Percentiles rank a stretch among this genome's conserved stretches.
phyloP scores from a whole-genome alignment of 2,329 filamentous ascomycete genomes.

The Trichophyton mentagrophytes region DNA sequence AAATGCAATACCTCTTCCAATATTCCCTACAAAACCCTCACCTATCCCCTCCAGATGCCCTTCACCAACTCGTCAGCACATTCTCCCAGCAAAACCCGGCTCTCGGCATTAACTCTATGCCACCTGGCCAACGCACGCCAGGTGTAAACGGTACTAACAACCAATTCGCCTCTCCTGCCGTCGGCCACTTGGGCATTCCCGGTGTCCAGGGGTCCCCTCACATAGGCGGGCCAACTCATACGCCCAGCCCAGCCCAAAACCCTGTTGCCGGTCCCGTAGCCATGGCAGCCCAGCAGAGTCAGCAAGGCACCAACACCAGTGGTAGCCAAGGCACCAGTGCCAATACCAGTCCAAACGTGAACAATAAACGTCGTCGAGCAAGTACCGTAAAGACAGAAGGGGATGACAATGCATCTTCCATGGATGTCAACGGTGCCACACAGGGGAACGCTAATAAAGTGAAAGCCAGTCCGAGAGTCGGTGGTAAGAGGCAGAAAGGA shows the following conservation, averaged over 20 bases:
- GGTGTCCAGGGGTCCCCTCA: slow-evolving; percentile 38
- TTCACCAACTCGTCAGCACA: slow-evolving; percentile 40
- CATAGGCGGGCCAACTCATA: slow-evolving; percentile 39
- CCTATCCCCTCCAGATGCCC: slow-evolving; percentile 42
- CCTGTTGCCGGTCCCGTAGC: slow-evolving; percentile 35
- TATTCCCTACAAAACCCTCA: slow-evolving; percentile 42
- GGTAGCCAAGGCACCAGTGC: slow-evolving; percentile 41
- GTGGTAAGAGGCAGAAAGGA: slow-evolving; percentile 37
- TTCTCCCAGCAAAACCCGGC: slow-evolving; percentile 29
- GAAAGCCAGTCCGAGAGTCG: slow-evolving; percentile 36
- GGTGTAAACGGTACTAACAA: slow-evolving; percentile 35
- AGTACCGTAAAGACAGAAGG: slow-evolving; percentile 49
- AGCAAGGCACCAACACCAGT: slow-evolving; percentile 43
- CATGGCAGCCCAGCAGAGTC: slow-evolving; percentile 47
- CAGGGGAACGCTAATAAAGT: slow-evolving; percentile 29
- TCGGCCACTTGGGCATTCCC: slow-evolving; percentile 41
- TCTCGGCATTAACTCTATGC: slow-evolving; percentile 21
- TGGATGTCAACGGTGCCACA: slow-evolving; percentile 39
- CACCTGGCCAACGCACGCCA: slow-evolving; percentile 28
- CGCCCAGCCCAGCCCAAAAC: slow-evolving; percentile 34
- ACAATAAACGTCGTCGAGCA: slow-evolving; percentile 43
- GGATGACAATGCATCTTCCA: slow-evolving; percentile 35
- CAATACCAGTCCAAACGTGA: slow-evolving; percentile 51
- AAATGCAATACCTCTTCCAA: slow-evolving; percentile 49
- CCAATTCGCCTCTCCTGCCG: slow-evolving; percentile 47